Base-by-base conservation (phyloP, 1,284 basidiomycete genomes). In the Macrocystidia cucumis region DNA sequence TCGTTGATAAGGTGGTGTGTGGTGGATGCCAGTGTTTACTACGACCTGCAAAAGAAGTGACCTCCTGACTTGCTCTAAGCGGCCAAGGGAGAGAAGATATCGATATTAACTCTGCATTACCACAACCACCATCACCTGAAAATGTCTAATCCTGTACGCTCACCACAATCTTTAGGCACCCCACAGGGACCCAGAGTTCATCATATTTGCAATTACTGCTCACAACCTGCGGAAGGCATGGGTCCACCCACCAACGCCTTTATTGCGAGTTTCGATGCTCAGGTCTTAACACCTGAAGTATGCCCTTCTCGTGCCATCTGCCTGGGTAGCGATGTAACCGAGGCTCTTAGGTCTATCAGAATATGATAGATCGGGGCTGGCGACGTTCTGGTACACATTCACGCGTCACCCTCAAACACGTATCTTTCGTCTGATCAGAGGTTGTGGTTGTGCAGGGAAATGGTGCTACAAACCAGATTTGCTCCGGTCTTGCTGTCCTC, bases 321-420 rank as follows among this genome's bases (percentile, higher is more conserved):
- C 25, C 25, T n/a, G n/a, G n/a, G n/a, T n/a, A n/a, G n/a, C n/a
- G n/a, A n/a, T n/a, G n/a, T n/a, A n/a, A n/a, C n/a, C n/a, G n/a
- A n/a, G n/a, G n/a, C n/a, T n/a, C n/a, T n/a, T n/a, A 86, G 82
- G 67, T 67, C 11, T 88, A 88, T 54, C 83, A 86, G 50, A 62
- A 56, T 46, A 85, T 96, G 74, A 82, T 95, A 43, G 80, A 93
- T 57, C 67, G 80, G 21, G 92, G 92, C 25, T 97, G 91, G 92
- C 72, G 91, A 44, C 70, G 91, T 41, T 89, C 85, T 32, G 90
- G 90, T 49, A 31, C 34, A 27, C 34, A 9, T 34, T 26, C 12
- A 33, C 18, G 27, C 21, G 5, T 18, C n/a, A n/a, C n/a, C n/a
- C 36, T 6, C 8, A n/a, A 17, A 26, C 17, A 17, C n/a, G 8